Percentiles rank a stretch among this genome's conserved stretches.
Conservation (phyloP, 768 basidiomycete genomes). For the Collybia sordida region DNA sequence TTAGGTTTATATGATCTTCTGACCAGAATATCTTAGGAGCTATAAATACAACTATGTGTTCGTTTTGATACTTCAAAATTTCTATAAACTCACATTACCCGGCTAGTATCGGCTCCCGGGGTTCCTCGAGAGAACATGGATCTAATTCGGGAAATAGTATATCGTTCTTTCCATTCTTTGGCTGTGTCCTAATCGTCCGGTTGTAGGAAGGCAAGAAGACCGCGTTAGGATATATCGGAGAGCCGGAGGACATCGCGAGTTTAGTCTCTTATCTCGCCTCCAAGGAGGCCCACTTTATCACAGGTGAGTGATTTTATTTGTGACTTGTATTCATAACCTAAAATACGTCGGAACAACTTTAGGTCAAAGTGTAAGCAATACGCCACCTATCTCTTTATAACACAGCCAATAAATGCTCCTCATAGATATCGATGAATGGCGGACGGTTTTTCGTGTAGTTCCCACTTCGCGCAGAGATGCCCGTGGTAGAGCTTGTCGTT, state of each 20-base stretch:
- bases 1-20: not conserved
- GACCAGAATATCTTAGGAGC: slow-evolving; percentile 2
- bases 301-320: slow-evolving; percentile 19
- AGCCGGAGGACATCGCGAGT: slow-evolving; percentile 32
- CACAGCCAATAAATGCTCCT: no score
- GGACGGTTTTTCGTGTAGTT: no score
- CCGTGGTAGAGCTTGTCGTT: no score
- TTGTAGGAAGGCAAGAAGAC: slow-evolving; percentile 3
- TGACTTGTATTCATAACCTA: no score
- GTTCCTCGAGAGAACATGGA: slow-evolving; percentile 1
- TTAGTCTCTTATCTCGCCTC: slow-evolving; percentile 37
- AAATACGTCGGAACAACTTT: not conserved
- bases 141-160: not conserved
- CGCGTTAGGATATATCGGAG: slow-evolving; percentile 18
- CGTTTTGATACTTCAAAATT: not conserved
- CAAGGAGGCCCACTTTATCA: slow-evolving; percentile 32
- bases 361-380: slow-evolving; percentile 18
- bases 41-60: slow-evolving; percentile 13
- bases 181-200: not conserved
- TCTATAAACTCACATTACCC: slow-evolving; percentile 5
- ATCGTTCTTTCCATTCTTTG: not conserved
- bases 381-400: no score
- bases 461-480: no score
- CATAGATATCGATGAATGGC: no score
- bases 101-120: not conserved